These are phyloP conservation scores for Krasilnikovozyma curviuscula DNA, from an alignment of 768 basidiomycete species.

Conservation along the genomic window DNA sequence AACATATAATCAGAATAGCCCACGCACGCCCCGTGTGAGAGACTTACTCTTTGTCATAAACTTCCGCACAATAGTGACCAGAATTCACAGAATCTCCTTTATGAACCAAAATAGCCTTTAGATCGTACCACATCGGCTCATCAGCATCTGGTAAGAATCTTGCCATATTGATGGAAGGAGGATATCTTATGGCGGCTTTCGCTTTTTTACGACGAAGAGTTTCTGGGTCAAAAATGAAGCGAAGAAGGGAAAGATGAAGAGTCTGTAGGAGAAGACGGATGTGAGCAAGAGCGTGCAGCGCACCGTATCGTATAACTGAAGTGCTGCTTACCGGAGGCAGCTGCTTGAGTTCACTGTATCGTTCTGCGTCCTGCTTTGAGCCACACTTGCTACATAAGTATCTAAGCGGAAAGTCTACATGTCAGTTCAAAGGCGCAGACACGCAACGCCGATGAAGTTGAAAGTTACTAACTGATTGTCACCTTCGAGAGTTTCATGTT, in stretches of 20 bases:
- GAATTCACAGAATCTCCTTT: slow-evolving; percentile 83
- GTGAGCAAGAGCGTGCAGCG: not conserved
- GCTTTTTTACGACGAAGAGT: slow-evolving; percentile 72
- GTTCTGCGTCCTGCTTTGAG: slow-evolving; percentile 53
- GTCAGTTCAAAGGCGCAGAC: not conserved
- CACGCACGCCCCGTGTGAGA: not conserved
- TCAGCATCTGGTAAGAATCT: slow-evolving; percentile 31
- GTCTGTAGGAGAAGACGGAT: slow-evolving; percentile 23
- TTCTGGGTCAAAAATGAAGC: slow-evolving; percentile 71
- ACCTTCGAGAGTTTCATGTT: slow-evolving; percentile 49
- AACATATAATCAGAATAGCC: not conserved
- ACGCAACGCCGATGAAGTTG: not conserved
- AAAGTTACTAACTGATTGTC: slow-evolving; percentile 51
- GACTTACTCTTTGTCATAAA: slow-evolving; percentile 36
- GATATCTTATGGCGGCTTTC: slow-evolving; percentile 63
- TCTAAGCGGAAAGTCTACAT: slow-evolving; percentile 34
- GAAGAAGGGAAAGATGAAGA: slow-evolving; percentile 73
- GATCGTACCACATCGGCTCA: slow-evolving; percentile 42
- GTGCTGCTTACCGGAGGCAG: slow-evolving; percentile 43
- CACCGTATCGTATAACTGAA: not conserved
- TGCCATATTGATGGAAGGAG: slow-evolving; percentile 50
- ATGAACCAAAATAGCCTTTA: slow-evolving; percentile 70
- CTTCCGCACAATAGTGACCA: slow-evolving; percentile 74
- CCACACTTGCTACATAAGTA: slow-evolving; percentile 65
- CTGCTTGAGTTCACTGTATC: slow-evolving; percentile 47